Percentiles rank a stretch among this genome's conserved stretches.
phyloP scores from a whole-genome alignment of 495 filamentous ascomycete species.

The Xylaria venustula region DNA sequence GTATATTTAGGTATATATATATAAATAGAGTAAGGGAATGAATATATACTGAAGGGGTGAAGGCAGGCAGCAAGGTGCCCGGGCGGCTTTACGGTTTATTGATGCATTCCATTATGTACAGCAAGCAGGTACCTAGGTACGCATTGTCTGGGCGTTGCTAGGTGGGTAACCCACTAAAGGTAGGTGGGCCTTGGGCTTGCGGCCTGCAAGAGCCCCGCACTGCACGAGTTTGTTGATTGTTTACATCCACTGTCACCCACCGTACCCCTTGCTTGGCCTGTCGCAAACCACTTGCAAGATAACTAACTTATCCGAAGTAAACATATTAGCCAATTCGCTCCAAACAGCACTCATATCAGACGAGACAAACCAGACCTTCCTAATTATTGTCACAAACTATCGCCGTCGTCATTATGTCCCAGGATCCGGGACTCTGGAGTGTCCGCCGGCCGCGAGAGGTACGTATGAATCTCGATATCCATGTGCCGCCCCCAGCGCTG shows the following conservation, averaged over 20 bases:
- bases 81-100: too few relatives aligned
- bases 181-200: neutral
- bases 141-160: too few relatives aligned
- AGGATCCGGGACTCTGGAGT: conserved; percentile 72
- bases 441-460: conserved; percentile 73
- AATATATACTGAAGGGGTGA: neutral
- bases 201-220: neutral
- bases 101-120: too few relatives aligned
- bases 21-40: neutral
- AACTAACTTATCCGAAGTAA: too few relatives aligned
- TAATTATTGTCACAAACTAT: neutral
- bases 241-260: conserved; percentile 1
- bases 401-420: conserved; percentile 57
- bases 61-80: too few relatives aligned
- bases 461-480: conserved; percentile 25
- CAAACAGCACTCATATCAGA: neutral
- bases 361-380: neutral
- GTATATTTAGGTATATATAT: neutral
- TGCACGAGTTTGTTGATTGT: conserved; percentile 6
- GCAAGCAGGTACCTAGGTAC: too few relatives aligned
- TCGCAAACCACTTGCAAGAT: neutral
- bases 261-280: neutral
- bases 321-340: too few relatives aligned
- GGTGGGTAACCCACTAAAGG: too few relatives aligned
- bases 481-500: conserved; percentile 7